Evolutionary conservation across 768 basidiomycete genomes (phyloP).

Genomic region (Leccinellum albellum): DNA sequence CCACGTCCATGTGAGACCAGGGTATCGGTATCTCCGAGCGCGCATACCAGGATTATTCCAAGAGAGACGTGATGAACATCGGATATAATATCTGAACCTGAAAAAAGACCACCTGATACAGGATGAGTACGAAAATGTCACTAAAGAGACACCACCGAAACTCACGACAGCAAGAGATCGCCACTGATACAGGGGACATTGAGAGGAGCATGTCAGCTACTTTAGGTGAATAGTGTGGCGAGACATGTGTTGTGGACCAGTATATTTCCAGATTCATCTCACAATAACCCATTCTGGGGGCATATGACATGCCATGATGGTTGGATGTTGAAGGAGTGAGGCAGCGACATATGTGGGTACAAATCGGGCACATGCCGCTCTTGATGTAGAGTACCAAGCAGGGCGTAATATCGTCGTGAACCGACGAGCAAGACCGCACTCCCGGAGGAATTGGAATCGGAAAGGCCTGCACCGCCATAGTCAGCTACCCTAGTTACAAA

Average conservation of each 20-base stretch:
- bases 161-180: background rate
- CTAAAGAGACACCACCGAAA: too few species aligned
- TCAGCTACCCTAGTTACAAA: background rate
- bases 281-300: too few species aligned
- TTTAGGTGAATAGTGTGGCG: background rate
- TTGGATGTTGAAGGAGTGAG: too few species aligned
- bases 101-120: background rate
- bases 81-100: background rate
- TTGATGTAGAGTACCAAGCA: background rate
- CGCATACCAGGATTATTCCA: background rate
- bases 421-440: background rate
- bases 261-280: too few species aligned
- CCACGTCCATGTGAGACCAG: background rate
- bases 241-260: background rate
- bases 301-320: too few species aligned
- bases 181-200: background rate
- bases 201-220: too few species aligned
- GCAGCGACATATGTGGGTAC: background rate
- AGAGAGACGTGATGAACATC: background rate
- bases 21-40: background rate
- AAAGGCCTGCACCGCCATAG: background rate
- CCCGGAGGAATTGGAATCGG: background rate
- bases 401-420: background rate
- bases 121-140: background rate
- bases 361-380: background rate